Evolutionary conservation across 345 rosid species (phyloP).

Genomic region (Laguncularia racemosa): DNA sequence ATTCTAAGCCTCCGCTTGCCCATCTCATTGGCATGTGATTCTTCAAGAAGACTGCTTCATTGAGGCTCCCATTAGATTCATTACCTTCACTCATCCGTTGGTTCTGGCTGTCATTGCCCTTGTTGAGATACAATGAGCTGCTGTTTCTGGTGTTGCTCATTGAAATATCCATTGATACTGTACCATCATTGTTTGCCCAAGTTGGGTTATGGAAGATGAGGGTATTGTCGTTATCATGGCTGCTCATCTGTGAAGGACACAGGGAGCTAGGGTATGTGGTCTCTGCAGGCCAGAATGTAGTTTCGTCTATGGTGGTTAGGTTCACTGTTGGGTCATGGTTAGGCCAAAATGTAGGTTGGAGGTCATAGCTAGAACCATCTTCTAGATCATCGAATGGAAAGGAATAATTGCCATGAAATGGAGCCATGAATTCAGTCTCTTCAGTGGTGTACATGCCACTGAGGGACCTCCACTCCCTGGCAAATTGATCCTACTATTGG

Average conservation of each 20-base stretch:
- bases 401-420: slow-evolving; percentile 39
- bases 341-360: slow-evolving; percentile 27
- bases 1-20: slow-evolving; percentile 19
- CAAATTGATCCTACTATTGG: slow-evolving; percentile 2
- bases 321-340: slow-evolving; percentile 27
- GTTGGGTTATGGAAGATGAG: slow-evolving; percentile 22
- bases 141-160: slow-evolving; percentile 29
- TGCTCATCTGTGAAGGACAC: slow-evolving; percentile 29
- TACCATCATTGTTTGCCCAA: slow-evolving; percentile 14
- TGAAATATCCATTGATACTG: slow-evolving; percentile 30
- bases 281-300: slow-evolving; percentile 11
- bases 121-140: slow-evolving; percentile 27
- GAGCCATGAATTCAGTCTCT: slow-evolving; percentile 71
- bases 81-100: slow-evolving; percentile 27
- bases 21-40: slow-evolving; percentile 12
- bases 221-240: slow-evolving; percentile 21
- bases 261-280: slow-evolving; percentile 8
- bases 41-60: slow-evolving; percentile 17
- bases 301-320: slow-evolving; percentile 11
- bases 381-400: slow-evolving; percentile 11
- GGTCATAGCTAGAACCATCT: slow-evolving; percentile 11
- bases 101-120: slow-evolving; percentile 23
- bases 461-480: slow-evolving; percentile 41
- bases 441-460: slow-evolving; percentile 46
- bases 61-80: slow-evolving; percentile 17